Conservation (phyloP, 202 grass and related monocot species). For the Carex arenaria region DNA sequence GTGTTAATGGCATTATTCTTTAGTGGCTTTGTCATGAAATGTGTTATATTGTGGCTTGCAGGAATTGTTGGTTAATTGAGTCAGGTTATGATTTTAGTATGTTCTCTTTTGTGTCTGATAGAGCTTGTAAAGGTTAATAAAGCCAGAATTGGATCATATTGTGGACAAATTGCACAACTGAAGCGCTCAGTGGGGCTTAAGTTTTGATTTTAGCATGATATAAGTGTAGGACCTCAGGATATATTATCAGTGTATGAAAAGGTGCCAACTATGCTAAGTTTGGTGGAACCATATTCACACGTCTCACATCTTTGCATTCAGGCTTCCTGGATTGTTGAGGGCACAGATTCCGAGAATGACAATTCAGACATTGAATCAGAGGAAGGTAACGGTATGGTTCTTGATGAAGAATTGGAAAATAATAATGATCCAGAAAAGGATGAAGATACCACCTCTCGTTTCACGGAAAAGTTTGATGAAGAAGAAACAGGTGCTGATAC, state of each 20-base stretch:
- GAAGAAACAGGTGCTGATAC: constrained; percentile 56
- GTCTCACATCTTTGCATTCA: constrained; percentile 21
- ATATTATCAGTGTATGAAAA: background rate
- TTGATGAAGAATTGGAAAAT: constrained; percentile 57
- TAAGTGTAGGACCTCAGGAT: background rate
- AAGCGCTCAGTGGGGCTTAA: background rate
- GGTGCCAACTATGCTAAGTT: background rate
- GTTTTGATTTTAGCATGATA: background rate
- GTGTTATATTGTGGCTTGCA: background rate
- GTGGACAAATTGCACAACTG: background rate
- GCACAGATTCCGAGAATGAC: constrained; percentile 60
- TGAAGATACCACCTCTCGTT: constrained; percentile 32
- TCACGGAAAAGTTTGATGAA: constrained; percentile 62
- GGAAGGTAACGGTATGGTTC: constrained; percentile 60
- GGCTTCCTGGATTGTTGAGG: constrained; percentile 96
- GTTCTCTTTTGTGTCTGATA: background rate
- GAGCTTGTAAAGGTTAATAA: background rate
- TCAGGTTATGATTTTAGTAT: background rate
- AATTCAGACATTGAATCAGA: constrained; percentile 48
- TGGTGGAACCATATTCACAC: background rate
- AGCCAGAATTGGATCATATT: background rate
- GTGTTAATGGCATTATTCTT: background rate
- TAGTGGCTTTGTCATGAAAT: background rate
- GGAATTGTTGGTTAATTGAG: background rate
- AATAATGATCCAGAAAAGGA: constrained; percentile 61